A percentile compares a stretch with the other conserved stretches of the same genome.
These are phyloP conservation scores for Exophiala sideris DNA, from an alignment of 2,329 filamentous ascomycete genomes.

Conservation along the genomic window DNA sequence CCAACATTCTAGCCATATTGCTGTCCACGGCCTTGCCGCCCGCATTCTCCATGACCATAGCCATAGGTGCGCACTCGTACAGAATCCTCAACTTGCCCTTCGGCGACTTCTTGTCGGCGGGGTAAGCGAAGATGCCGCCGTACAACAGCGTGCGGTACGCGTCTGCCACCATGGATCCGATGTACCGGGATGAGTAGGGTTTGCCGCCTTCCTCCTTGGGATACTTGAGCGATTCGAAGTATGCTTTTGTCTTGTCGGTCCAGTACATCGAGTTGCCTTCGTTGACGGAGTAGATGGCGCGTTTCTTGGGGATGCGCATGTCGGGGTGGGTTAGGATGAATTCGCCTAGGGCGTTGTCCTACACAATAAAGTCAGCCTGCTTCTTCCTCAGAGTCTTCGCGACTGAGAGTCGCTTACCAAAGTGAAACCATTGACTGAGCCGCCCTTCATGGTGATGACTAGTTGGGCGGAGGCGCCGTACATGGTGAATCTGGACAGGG, in stretches of 20 bases:
- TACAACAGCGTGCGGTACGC: conserved; percentile 94
- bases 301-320: conserved; percentile 78
- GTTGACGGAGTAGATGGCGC: conserved; percentile 95
- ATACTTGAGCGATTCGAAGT: conserved; percentile 85
- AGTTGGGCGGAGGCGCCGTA: conserved; percentile 96
- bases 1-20: conserved; percentile 85
- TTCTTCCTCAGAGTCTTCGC: not conserved
- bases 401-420: conserved; percentile 43
- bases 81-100: conserved; percentile 97
- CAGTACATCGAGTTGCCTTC: conserved; percentile 98
- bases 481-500: conserved; percentile 90
- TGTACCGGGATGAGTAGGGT: conserved; percentile 93
- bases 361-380: not conserved
- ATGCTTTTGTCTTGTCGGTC: conserved; percentile 80
- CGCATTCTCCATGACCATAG: conserved; percentile 97
- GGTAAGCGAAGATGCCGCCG: conserved; percentile 96
- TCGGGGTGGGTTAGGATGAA: conserved; percentile 97
- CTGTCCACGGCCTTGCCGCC: conserved; percentile 90
- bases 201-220: conserved; percentile 66
- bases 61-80: conserved; percentile 99
- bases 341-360: conserved; percentile 89
- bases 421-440: conserved; percentile 93
- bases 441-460: conserved; percentile 93
- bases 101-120: conserved; percentile 94
- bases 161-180: conserved; percentile 91